These are phyloP conservation scores for Hypoxylon lienhwacheense DNA, from an alignment of 495 filamentous ascomycete genomes.

Conservation along the genomic window DNA sequence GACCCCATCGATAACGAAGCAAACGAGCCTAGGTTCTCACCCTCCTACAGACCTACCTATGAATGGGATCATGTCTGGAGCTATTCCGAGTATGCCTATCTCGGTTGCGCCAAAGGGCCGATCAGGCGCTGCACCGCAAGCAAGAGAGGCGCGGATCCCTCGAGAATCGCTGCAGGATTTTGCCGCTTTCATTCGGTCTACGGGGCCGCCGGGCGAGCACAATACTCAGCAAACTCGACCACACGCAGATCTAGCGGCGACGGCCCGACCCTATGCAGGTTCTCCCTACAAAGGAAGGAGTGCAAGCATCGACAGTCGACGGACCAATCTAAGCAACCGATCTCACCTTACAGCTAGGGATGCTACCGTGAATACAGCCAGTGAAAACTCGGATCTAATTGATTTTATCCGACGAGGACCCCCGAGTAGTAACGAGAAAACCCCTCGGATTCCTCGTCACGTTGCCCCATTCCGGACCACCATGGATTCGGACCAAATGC, in stretches of 20 bases:
- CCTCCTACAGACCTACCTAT: conserved; percentile 41
- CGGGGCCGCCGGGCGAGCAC: conserved; percentile 62
- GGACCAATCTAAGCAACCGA: conserved; percentile 39
- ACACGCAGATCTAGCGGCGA: background rate
- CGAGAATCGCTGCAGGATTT: conserved; percentile 72
- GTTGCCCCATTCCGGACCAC: conserved; percentile 85
- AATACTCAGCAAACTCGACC: conserved; percentile 22
- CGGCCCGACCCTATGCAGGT: conserved; percentile 29
- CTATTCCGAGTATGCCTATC: conserved; percentile 36
- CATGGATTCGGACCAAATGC: conserved; percentile 79
- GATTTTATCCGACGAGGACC: conserved; percentile 92
- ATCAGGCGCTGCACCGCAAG: conserved; percentile 47
- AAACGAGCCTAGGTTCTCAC: conserved; percentile 43
- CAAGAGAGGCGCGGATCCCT: conserved; percentile 68
- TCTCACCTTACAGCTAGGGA: conserved; percentile 70
- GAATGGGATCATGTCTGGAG: conserved; percentile 31
- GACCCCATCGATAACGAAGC: conserved; percentile 45
- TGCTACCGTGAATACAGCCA: conserved; percentile 60
- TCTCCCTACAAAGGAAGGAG: conserved; percentile 33
- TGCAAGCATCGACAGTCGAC: conserved; percentile 36
- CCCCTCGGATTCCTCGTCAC: conserved; percentile 74
- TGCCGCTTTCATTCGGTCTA: conserved; percentile 82
- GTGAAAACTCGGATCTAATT: conserved; percentile 80
- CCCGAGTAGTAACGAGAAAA: conserved; percentile 48
- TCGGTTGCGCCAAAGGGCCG: conserved; percentile 39